Evolutionary conservation across 768 basidiomycete genomes (phyloP), one percentile per base, ranked within the genome.

Genomic region (Kwoniella heveanensis): DNA sequence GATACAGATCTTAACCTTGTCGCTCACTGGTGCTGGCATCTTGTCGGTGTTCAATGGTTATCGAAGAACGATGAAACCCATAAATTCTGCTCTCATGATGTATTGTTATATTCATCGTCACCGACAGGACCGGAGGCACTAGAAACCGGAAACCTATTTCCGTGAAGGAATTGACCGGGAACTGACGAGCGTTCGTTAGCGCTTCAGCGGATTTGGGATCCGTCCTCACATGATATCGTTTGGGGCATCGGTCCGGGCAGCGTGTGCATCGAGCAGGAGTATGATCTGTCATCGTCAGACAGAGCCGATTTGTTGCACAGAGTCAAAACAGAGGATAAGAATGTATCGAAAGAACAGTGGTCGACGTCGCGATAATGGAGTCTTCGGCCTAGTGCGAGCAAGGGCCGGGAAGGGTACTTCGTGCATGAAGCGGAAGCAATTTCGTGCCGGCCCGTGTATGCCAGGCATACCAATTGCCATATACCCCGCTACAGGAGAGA

Each of bases 1-100:
- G 30, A 69, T 69, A 53, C 64, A 65, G 54, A 69, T 65, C 54
- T 63, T 61, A n/a, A 69, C 67, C 51, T 69, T 69, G 19, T 69
- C 67, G 46, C 51, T 58, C 19, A 69, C 58, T 46, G 67, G 54
- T 17, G 65, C 51, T 24, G 67, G 67, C 67, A 69, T 69, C 29
- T 54, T 68, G 51, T 44, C 39, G 39, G 39, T 44, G 39, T 44
- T 3, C 10, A 44, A 17, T 3, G 19, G 39, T 3, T 19, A 17
- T 44, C 19, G 39, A 9, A 7, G 39, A 17, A 44, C 19, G 39
- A 17, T 19, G 3, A 44, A 44, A 17, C 3, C 17, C 6, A 7
- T 13, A 17, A 44, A 32, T 13, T 32, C 13, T 44, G 8, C 39
- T 44, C 39, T 44, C 39, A 17, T 44, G 39, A 44, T 17, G 6